Base-by-base conservation (phyloP, 768 basidiomycete species). In the Tricholoma sp. region DNA sequence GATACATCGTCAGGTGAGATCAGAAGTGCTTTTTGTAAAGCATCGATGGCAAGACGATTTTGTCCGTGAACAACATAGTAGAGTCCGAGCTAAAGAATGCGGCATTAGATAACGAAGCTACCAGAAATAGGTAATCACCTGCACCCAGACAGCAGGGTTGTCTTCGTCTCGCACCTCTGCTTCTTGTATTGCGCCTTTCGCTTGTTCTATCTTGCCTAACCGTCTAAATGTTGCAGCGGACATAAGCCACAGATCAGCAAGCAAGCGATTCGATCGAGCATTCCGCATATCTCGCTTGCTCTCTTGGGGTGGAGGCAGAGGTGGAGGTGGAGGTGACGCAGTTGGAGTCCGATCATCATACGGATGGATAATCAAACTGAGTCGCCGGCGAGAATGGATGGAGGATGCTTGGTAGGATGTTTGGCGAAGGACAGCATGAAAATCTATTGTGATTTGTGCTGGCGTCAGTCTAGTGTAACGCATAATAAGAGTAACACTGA, bases 161-260 rank as follows among this genome's bases (percentile, higher is more conserved):
- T 82, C 80, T 60, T 91, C 88, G 66, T 96, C 92, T 60, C 83
- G 79, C 3, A 88, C 85, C 68, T 99, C 96, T 0, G 96, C 97
- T 70, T 99, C 96, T 66, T 94, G 92, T 45, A 98, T 94, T 2
- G 96, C 88, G 10, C 85, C 95, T 51, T 85, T 84, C 0, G 91
- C 86, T 63, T 98, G 92, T 57, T 97, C 95, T 53, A 91, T 80
- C 73, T 94, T 94, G 10, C 91, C 91, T 54, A 89, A 74, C 57
- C 97, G 75, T 47, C 97, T 78, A 74, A 98, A 98, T 0, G 92
- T 97, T 13, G 97, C 94, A 0, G 96, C 92, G 6, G 88, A 90
- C 81, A 93, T 91, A 5, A 97, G 72, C 97, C 97, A 99, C 6
- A 98, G 72, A 62, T 93, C 85, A 56, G 88, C 90, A 57, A 97